phyloP scores from a whole-genome alignment of 257 asterid species.

The Cordia subcordata region DNA sequence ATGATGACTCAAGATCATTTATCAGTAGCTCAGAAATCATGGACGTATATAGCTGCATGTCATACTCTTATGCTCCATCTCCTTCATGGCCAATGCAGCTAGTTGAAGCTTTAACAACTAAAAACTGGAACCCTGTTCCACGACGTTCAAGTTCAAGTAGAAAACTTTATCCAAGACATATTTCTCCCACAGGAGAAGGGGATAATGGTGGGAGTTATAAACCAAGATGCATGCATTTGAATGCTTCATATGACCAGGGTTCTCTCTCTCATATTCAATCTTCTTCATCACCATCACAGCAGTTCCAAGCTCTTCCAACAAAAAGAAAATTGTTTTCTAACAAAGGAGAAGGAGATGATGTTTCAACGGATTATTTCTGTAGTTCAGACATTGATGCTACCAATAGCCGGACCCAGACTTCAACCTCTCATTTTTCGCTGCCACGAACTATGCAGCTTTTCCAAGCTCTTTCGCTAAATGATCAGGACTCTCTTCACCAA shows the following conservation, averaged over 20 bases:
- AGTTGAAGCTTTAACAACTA: neutral
- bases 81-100: neutral
- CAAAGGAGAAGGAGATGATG: too few relatives aligned
- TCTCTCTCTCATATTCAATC: too few relatives aligned
- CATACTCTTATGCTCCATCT: neutral
- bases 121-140: neutral
- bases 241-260: too few relatives aligned
- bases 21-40: too few relatives aligned
- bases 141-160: neutral
- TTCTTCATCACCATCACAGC: too few relatives aligned
- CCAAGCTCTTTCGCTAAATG: conserved; percentile 1
- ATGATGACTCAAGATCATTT: too few relatives aligned
- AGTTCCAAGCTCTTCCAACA: too few relatives aligned
- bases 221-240: too few relatives aligned
- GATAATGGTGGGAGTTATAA: neutral
- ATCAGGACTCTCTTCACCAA: conserved; percentile 17
- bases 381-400: too few relatives aligned
- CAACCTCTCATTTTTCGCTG: neutral
- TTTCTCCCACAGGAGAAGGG: neutral
- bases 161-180: neutral
- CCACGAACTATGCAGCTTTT: neutral
- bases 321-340: too few relatives aligned
- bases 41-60: too few relatives aligned
- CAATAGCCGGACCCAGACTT: neutral
- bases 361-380: too few relatives aligned